Conservation (phyloP, 179 eudicot genomes). For the Spergularia azorica region DNA sequence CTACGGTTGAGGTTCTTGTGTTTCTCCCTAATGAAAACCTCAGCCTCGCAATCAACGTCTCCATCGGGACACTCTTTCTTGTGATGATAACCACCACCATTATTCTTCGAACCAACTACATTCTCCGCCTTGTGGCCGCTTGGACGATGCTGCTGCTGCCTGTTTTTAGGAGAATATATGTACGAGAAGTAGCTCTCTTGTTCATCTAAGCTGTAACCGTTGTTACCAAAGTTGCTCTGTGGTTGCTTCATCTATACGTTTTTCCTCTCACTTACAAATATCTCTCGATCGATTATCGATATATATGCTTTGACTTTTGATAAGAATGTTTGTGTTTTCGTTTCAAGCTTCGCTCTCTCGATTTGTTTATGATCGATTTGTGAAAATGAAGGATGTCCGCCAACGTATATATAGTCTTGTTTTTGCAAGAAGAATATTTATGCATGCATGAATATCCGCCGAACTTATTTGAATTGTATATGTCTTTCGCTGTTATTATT, state of each 20-base stretch:
- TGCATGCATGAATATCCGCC: too few species aligned
- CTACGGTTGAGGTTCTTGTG: conserved; percentile 27
- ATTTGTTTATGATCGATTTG: too few species aligned
- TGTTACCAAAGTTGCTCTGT: background rate
- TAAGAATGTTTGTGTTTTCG: too few species aligned
- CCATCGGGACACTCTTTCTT: conserved; percentile 18
- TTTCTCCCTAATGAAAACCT: conserved; percentile 29
- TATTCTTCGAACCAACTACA: background rate
- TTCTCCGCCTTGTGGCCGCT: conserved; percentile 3
- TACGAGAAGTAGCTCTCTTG: conserved; percentile 30
- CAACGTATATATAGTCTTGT: too few species aligned
- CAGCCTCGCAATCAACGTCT: conserved; percentile 36
- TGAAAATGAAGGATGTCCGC: too few species aligned
- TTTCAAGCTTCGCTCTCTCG: too few species aligned
- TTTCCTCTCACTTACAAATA: too few species aligned
- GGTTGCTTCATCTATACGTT: background rate
- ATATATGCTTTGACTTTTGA: too few species aligned
- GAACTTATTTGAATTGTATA: too few species aligned
- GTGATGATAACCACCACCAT: background rate
- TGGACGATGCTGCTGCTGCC: conserved; percentile 2
- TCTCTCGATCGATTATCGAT: too few species aligned
- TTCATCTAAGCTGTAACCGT: conserved; percentile 26
- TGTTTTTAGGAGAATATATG: conserved; percentile 19
- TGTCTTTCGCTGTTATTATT: too few species aligned
- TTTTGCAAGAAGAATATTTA: too few species aligned